phyloP scores from a whole-genome alignment of 257 asterid species.

The Capsicum rhomboideum region DNA sequence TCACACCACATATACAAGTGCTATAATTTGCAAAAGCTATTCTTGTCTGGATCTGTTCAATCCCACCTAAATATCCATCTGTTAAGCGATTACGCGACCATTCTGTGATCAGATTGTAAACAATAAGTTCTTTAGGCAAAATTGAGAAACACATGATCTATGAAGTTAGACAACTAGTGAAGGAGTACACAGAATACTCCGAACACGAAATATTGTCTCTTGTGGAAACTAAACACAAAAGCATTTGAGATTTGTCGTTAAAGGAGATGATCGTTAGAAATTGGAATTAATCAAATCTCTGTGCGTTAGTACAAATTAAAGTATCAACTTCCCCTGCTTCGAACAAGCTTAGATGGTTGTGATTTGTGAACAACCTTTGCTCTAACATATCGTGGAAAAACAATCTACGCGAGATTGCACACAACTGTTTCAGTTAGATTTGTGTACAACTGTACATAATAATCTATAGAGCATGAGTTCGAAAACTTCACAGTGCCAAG shows the following conservation, averaged over 20 bases:
- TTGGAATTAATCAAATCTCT: conserved; percentile 43
- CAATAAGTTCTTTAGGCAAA: too few relatives aligned
- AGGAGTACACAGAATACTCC: conserved; percentile 44
- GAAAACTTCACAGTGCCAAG: conserved; percentile 65
- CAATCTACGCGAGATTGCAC: conserved; percentile 85
- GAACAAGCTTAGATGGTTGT: conserved; percentile 81
- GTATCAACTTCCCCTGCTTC: conserved; percentile 74
- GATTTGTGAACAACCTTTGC: conserved; percentile 77
- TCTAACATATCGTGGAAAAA: conserved; percentile 74
- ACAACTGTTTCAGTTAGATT: conserved; percentile 89
- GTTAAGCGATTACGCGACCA: too few relatives aligned
- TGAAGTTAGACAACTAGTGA: too few relatives aligned
- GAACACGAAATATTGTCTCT: not conserved
- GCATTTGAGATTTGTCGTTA: not conserved
- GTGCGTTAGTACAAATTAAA: conserved; percentile 84
- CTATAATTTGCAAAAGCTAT: not conserved
- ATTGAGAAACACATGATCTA: too few relatives aligned
- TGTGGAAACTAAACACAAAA: not conserved
- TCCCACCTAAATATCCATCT: not conserved
- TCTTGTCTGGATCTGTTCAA: not conserved
- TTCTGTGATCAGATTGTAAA: too few relatives aligned
- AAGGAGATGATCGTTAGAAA: not conserved
- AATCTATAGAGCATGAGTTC: conserved; percentile 75
- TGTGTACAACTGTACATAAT: conserved; percentile 68
- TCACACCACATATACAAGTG: not conserved